phyloP scores from a whole-genome alignment of 805 yeast species.

The Lachancea fermentati region DNA sequence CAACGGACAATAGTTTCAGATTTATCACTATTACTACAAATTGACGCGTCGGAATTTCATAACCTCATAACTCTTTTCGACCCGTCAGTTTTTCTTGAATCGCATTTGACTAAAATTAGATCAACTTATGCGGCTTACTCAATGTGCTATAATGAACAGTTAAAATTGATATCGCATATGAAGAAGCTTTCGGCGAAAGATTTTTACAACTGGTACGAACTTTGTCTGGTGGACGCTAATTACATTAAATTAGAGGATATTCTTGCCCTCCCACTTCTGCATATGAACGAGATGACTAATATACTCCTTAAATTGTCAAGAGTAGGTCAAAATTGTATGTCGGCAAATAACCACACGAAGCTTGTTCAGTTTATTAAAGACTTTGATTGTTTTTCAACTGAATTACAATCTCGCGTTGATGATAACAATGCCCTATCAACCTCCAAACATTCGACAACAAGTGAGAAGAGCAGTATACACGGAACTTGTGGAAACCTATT shows the following conservation, averaged over 20 bases:
- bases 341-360: neutral
- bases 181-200: constrained; percentile 12
- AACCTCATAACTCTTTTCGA: too few relatives aligned
- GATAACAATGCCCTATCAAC: neutral
- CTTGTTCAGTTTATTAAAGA: neutral
- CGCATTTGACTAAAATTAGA: constrained; percentile 31
- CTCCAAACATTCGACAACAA: neutral
- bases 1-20: neutral
- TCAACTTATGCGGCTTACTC: constrained; percentile 33
- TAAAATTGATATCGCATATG: constrained; percentile 21
- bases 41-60: constrained; percentile 1
- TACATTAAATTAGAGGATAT: constrained; percentile 29
- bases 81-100: constrained; percentile 17
- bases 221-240: constrained; percentile 28
- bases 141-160: constrained; percentile 29
- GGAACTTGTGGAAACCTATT: too few relatives aligned
- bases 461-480: too few relatives aligned
- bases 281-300: constrained; percentile 26
- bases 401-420: neutral
- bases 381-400: neutral
- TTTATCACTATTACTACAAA: neutral
- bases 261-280: constrained; percentile 30
- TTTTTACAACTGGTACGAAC: constrained; percentile 32
- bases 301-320: constrained; percentile 8
- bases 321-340: constrained; percentile 1